A percentile compares a stretch with the other conserved stretches of the same genome.
Conservation (phyloP, 225 moss, liverwort and hornwort species). For the Physcomitrium patens region DNA sequence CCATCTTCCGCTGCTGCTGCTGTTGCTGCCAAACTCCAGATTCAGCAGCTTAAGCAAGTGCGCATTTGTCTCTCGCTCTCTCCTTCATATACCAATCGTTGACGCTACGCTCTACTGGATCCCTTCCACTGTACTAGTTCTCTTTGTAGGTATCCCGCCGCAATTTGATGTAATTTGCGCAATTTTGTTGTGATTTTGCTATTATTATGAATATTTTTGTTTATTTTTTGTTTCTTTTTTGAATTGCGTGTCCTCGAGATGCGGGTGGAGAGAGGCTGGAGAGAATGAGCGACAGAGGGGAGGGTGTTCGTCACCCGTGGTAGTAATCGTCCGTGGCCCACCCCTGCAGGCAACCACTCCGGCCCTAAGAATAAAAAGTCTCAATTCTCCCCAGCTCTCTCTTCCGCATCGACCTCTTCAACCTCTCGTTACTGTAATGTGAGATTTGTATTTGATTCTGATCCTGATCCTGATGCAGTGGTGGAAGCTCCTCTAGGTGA, state of each 20-base stretch:
- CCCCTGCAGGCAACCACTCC: background rate
- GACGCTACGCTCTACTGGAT: no score
- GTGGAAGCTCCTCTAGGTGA: background rate
- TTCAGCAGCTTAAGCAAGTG: no score
- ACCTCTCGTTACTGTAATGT: slow-evolving; percentile 23
- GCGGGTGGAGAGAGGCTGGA: background rate
- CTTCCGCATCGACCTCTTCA: slow-evolving; percentile 26
- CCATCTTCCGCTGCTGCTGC: no score
- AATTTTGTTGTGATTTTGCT: no score
- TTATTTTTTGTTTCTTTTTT: background rate
- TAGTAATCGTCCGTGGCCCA: slow-evolving; percentile 22
- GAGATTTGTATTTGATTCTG: background rate
- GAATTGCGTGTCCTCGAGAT: no score
- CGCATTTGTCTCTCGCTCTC: no score
- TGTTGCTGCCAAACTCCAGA: no score
- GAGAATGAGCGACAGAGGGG: background rate
- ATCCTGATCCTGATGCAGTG: background rate
- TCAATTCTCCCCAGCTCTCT: background rate
- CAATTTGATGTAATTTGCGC: no score
- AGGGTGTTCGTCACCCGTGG: slow-evolving; percentile 15
- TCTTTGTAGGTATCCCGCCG: no score
- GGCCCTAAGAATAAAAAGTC: background rate
- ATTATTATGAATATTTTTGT: no score
- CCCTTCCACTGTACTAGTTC: no score
- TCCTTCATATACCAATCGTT: no score